Evolutionary conservation across 495 filamentous ascomycete genomes (phyloP), one percentile per base, ranked within the genome.

Genomic region (Lasiosphaeriaceae sp.): DNA sequence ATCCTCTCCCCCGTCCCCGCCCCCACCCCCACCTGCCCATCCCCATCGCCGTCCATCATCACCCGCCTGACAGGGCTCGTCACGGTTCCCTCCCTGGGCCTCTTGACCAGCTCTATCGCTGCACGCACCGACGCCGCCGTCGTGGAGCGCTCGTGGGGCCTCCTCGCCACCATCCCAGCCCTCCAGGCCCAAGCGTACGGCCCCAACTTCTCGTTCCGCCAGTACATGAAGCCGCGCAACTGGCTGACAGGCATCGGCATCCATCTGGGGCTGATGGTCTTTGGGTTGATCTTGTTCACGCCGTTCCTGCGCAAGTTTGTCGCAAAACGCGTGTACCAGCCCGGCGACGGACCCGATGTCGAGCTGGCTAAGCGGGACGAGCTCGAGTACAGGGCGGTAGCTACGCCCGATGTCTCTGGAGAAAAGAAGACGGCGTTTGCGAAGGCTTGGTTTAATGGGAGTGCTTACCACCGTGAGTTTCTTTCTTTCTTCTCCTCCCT

Each of bases 71-170:
- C 87, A 2, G 91, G 91, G 7, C 67, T 88, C 17, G 74, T 81
- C 45, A 70, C 71, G 2, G 69, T 90, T 26, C 85, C 81, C 5
- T 80, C 84, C 35, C 78, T 96, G 14, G 90, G 89, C 1, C 79
- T 83, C 1, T 71, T 90, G 8, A 84, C 86, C 17, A 86, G 80
- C 11, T 86, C 80, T 19, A 65, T 87, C 2, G 78, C 78, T 14
- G 79, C 67, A 14, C 65, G 75, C 3, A 79, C 84, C 0, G 89
- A 96, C 59, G 71, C 79, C 7, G 80, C 84, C 21, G 80, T 87
- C 44, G 86, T 94, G 8, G 81, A 92, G 53, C 85, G 91, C 52
- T 84, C 80, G 39, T 94, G 90, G 85, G 89, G 86, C 3, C 67
- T 96, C 3, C 76, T 90, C 54, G 77, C 83, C 12, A 74, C 79